A percentile compares a stretch with the other conserved stretches of the same genome.
These are phyloP conservation scores for Alternaria rosae DNA, from an alignment of 2,329 filamentous ascomycete species.

Conservation along the genomic window DNA sequence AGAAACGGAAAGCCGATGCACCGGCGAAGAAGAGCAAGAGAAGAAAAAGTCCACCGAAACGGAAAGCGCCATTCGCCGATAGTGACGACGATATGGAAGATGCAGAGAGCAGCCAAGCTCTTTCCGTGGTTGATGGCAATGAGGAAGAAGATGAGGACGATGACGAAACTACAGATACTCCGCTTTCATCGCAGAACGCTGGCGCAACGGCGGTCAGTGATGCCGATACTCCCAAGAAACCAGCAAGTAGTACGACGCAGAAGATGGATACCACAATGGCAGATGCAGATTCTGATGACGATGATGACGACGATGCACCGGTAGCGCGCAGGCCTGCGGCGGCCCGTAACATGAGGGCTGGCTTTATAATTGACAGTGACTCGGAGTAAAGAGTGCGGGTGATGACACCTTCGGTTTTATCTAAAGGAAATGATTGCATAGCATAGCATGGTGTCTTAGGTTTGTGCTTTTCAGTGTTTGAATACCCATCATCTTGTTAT, in stretches of 20 bases:
- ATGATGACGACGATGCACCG: constrained; percentile 51
- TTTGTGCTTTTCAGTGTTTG: neutral
- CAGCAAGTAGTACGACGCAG: constrained; percentile 3
- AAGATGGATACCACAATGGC: constrained; percentile 33
- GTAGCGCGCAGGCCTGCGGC: constrained; percentile 43
- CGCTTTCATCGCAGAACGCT: constrained; percentile 49
- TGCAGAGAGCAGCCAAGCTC: constrained; percentile 35
- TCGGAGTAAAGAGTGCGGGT: constrained; percentile 38
- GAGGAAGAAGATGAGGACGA: constrained; percentile 38
- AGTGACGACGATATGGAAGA: constrained; percentile 36
- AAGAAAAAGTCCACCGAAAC: constrained; percentile 42
- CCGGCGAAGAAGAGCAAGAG: constrained; percentile 35
- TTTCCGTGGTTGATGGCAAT: constrained; percentile 34
- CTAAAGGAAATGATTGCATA: neutral
- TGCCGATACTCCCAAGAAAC: constrained; percentile 20
- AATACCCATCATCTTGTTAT: neutral
- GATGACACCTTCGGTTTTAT: neutral
- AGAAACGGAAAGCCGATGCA: constrained; percentile 46
- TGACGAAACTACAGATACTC: constrained; percentile 50
- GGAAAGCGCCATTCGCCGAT: constrained; percentile 40
- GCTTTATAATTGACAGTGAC: constrained; percentile 56
- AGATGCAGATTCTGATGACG: constrained; percentile 47
- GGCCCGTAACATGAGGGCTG: constrained; percentile 50
- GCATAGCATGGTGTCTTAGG: neutral
- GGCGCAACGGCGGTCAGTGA: constrained; percentile 18